Conservation (phyloP, 2,329 filamentous ascomycete genomes). For the Cladosporium oxysporum region DNA sequence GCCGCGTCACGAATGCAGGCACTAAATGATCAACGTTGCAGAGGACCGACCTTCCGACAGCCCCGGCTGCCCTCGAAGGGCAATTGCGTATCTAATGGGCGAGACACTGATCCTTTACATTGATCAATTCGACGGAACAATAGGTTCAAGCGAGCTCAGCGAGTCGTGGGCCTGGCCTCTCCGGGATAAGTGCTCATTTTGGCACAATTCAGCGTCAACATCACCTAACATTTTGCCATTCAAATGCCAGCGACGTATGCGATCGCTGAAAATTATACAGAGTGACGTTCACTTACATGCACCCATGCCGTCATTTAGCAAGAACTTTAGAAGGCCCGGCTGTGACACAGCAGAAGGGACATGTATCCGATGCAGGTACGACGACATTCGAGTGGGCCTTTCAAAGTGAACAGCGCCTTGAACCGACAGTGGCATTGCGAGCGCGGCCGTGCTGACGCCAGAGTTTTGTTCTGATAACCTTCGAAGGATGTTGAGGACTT, state of each 20-base stretch:
- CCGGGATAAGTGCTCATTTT: neutral
- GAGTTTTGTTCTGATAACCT: constrained; percentile 2
- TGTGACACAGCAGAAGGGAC: constrained; percentile 1
- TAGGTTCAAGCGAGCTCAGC: constrained; percentile 1
- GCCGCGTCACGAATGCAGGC: constrained; percentile 19
- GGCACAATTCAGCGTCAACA: neutral
- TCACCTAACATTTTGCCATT: neutral
- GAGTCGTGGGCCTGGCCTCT: constrained; percentile 1
- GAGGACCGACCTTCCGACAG: constrained; percentile 18
- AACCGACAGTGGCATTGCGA: constrained; percentile 5
- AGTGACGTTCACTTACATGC: neutral
- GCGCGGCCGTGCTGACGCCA: constrained; percentile 3
- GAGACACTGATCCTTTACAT: neutral
- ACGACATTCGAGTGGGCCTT: neutral
- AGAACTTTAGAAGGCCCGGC: neutral
- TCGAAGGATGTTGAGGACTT: constrained; percentile 2
- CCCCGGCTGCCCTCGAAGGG: constrained; percentile 5
- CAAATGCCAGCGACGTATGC: neutral
- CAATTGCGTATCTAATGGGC: neutral
- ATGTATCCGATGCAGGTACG: constrained; percentile 9
- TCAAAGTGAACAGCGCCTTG: neutral
- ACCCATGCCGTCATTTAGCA: constrained; percentile 1
- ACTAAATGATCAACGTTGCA: constrained; percentile 17
- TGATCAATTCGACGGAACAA: constrained; percentile 2
- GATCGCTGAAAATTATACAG: neutral